These are phyloP conservation scores for Diaporthe sp. DNA, from an alignment of 2,329 filamentous ascomycete genomes.

Conservation along the genomic window DNA sequence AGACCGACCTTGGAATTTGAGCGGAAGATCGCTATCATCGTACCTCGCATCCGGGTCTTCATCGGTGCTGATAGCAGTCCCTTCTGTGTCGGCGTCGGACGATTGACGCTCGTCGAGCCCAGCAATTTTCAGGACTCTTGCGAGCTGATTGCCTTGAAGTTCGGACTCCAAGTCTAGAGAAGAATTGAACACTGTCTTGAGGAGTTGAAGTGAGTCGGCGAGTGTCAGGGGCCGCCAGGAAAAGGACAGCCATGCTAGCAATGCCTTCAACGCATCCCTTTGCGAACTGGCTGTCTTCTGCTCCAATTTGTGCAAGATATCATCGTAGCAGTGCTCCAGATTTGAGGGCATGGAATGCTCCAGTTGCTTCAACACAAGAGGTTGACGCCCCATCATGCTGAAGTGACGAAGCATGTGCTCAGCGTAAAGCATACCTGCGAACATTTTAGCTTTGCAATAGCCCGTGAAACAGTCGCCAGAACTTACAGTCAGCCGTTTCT, in stretches of 20 bases:
- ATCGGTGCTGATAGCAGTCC: neutral
- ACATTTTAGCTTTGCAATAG: neutral
- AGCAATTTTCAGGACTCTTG: slow-evolving; percentile 1
- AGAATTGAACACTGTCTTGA: neutral
- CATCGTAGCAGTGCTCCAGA: neutral
- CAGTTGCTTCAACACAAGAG: slow-evolving; percentile 32
- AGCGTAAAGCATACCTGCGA: slow-evolving; percentile 30
- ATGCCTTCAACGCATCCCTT: neutral
- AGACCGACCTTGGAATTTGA: neutral
- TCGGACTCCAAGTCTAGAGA: neutral
- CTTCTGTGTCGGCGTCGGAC: neutral
- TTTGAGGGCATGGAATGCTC: neutral
- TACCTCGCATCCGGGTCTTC: neutral
- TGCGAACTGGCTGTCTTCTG: neutral
- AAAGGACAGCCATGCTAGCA: slow-evolving; percentile 3
- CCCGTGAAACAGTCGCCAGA: too few species aligned
- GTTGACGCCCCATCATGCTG: slow-evolving; percentile 26
- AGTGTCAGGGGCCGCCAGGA: neutral
- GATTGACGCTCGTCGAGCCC: neutral
- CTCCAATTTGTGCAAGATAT: neutral
- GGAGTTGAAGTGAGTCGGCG: neutral
- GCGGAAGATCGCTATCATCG: neutral
- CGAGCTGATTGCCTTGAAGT: slow-evolving; percentile 4
- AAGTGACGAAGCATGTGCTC: slow-evolving; percentile 34
- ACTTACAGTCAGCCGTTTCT: slow-evolving; percentile 20